These are phyloP conservation scores for Boletus tylopilopsis DNA, from an alignment of 768 basidiomycete species.

Conservation along the genomic window DNA sequence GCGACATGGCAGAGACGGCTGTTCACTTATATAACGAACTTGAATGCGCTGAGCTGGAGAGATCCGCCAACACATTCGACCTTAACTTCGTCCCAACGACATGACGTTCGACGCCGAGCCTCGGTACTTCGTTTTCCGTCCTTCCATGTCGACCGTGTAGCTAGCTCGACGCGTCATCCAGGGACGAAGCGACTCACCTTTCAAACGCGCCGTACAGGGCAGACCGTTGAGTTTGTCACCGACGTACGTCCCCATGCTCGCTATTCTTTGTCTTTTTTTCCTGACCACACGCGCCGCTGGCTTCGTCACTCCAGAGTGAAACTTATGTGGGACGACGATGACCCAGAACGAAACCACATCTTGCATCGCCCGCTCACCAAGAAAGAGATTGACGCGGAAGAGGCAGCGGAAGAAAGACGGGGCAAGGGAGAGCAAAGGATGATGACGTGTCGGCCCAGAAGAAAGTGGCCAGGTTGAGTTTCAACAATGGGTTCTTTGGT, in stretches of 20 bases:
- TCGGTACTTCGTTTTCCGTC: conserved; percentile 42
- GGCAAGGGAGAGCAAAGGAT: conserved; percentile 35
- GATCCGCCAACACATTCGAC: conserved; percentile 94
- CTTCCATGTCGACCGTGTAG: not conserved
- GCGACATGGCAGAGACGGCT: conserved; percentile 74
- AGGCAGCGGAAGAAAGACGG: conserved; percentile 78
- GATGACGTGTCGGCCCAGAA: conserved; percentile 17
- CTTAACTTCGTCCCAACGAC: conserved; percentile 90
- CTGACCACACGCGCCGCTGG: conserved; percentile 36
- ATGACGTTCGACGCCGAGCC: conserved; percentile 81
- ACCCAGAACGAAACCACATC: conserved; percentile 76
- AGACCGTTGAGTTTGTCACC: conserved; percentile 88
- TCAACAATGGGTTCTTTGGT: conserved; percentile 75
- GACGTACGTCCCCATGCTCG: conserved; percentile 54
- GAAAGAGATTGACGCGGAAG: conserved; percentile 90
- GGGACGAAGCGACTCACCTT: conserved; percentile 81
- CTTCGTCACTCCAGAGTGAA: conserved; percentile 97
- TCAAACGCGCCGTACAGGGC: conserved; percentile 58
- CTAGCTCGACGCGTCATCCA: conserved; percentile 27
- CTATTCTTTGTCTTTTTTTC: not conserved
- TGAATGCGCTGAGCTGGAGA: conserved; percentile 92
- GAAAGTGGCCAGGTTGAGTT: not conserved
- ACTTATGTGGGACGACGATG: conserved; percentile 98
- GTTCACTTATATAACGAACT: conserved; percentile 79
- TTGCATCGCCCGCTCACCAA: conserved; percentile 75